Evolutionary conservation across 345 rosid species (phyloP).

Genomic region (Aquilaria malaccensis): DNA sequence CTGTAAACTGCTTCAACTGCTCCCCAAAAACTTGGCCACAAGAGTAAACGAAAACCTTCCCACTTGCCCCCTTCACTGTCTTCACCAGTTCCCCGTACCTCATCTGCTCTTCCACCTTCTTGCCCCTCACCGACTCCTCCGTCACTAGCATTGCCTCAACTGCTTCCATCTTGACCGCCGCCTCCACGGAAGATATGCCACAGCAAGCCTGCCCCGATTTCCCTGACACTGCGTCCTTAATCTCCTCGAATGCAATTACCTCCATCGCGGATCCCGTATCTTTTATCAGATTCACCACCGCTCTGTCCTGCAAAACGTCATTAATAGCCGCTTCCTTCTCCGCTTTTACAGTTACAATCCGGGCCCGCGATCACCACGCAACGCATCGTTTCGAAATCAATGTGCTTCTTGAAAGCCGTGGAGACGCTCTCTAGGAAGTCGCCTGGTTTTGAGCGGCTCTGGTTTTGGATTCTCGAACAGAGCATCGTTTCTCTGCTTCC

Average conservation of each 20-base stretch:
- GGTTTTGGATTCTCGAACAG: too few species aligned
- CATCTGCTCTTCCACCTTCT: background rate
- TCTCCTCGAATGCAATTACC: constrained; percentile 12
- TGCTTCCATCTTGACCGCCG: constrained; percentile 5
- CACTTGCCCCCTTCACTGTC: constrained; percentile 13
- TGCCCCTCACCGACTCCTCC: constrained; percentile 10
- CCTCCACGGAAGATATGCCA: constrained; percentile 10
- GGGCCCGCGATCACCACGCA: constrained; percentile 11
- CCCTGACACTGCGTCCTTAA: background rate
- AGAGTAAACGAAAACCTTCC: constrained; percentile 10
- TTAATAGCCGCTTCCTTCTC: background rate
- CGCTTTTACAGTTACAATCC: background rate
- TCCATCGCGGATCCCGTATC: constrained; percentile 6
- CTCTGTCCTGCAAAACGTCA: constrained; percentile 3
- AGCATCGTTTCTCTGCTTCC: background rate
- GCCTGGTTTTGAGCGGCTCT: too few species aligned
- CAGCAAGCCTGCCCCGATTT: constrained; percentile 13
- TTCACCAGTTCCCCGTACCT: constrained; percentile 11
- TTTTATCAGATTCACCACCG: constrained; percentile 10
- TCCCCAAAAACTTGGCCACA: constrained; percentile 9
- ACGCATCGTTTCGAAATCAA: constrained; percentile 4
- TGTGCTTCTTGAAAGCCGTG: background rate
- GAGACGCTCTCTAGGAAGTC: too few species aligned
- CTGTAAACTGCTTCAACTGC: background rate
- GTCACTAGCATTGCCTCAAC: constrained; percentile 14